Base-by-base conservation (phyloP, 805 yeast genomes). In the Candida xiaguanensis region DNA sequence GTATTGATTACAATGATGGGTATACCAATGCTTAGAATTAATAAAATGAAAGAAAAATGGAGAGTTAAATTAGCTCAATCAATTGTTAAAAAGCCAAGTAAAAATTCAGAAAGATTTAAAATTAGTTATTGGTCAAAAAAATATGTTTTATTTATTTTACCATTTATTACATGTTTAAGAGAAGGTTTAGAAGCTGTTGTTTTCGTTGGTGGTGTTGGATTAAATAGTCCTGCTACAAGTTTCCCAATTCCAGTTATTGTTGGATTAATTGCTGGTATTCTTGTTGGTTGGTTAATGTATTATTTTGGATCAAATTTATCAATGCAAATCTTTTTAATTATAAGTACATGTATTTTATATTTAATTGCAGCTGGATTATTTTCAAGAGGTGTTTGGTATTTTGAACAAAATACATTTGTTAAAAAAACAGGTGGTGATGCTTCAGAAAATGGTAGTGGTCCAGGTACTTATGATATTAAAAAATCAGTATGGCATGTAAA, bases 131-230 rank as follows among this genome's bases (percentile, higher is more conserved):
- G 50, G 41, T 50, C 62, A 32, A 60, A 78, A 55, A 85, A 85
- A 61, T 89, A 89, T 58, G 77, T 89, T 40, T 77, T 90, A 89
- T 87, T 88, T 54, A 62, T 90, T 43, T 73, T 89, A 48, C 96
- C 97, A n/a, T 84, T 85, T 54, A 70, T 89, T 56, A 89, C 97
- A 18, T 82, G 85, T 44, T 72, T 89, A 47, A 81, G 97, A 76
- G 97, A 89, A 73, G 97, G 97, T 63, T 71, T 89, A 49, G 97
- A 90, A 74, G 96, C 96, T 31, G 90, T 90, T 43, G 95, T 90
- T 32, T 90, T 90, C 55, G 93, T 90, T 41, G 97, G 96, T 39
- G 97, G 97, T 68, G 96, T 93, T 34, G 95, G 95, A 60, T 72
- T 88, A 44, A 56, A 45, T 31, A 40, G 46, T 7, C 57, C 59